Base-by-base conservation (phyloP, 179 eudicot genomes). In the Silene coronaria region DNA sequence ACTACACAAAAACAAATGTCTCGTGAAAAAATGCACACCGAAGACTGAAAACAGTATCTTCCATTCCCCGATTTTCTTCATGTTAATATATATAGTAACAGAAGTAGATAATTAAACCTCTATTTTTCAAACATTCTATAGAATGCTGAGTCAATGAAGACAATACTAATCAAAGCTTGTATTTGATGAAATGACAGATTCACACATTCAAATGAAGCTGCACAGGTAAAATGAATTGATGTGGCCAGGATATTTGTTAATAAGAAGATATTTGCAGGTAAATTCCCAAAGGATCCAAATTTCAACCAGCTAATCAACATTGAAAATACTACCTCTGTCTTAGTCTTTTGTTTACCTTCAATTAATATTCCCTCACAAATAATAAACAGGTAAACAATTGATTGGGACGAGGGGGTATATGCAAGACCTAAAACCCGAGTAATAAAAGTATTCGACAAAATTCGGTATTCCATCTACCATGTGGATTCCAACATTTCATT, bases 1-100 rank as follows among this genome's bases (percentile, higher is more conserved):
- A 38, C 98, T 96, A 86, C 88, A 88, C 76, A 77, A 80, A 68
- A 66, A 79, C 84, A 51, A 55, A 71, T 19, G 23, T n/a, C 24
- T 9, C 48, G 64, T 71, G 60, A 71, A 57, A 71, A 51, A 6
- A 27, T 10, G 73, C 36, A 48, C 59, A 70, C 6, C 14, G 58
- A 67, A 55, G 59, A 17, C 21, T 55, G 22, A 55, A 55, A 0
- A 55, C 59, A 53, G 59, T 53, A 16, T 8, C 45, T 38, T 38
- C 9, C 12, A 2, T 26, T 32, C 23, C 22, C 59, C 78, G 65
- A 8, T 27, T 22, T 22, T 5, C 36, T 60, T 6, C 48, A 24
- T 62, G 51, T 12, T 45, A 16, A 45, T 45, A 4, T 45, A 4
- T 30, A 62, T 62, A 62, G 36, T 26, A 10, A 26, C 67, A 24